Percentiles rank a stretch among this genome's conserved stretches.
phyloP scores from a whole-genome alignment of 192 early-diverging fungal genomes.

The Rhizoclosmatium globosum region DNA sequence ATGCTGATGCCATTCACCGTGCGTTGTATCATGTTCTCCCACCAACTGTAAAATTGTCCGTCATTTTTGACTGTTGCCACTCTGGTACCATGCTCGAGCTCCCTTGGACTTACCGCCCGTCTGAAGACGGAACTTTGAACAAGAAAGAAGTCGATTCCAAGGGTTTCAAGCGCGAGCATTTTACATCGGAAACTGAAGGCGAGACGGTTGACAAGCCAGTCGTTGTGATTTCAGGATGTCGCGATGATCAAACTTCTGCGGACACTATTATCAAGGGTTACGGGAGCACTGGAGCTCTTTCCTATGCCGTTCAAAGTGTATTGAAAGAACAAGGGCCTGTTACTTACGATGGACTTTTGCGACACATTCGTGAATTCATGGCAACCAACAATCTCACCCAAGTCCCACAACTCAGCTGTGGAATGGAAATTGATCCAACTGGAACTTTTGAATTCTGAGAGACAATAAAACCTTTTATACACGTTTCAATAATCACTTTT shows the following conservation, averaged over 20 bases:
- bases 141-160: background rate
- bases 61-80: constrained; percentile 64
- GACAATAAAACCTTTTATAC: background rate
- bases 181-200: background rate
- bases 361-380: constrained; percentile 23
- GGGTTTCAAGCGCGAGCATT: constrained; percentile 29
- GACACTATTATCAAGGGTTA: constrained; percentile 42
- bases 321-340: constrained; percentile 7
- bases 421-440: constrained; percentile 13
- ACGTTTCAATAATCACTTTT: no score
- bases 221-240: constrained; percentile 68
- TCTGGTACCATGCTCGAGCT: constrained; percentile 56
- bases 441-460: constrained; percentile 27
- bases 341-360: background rate
- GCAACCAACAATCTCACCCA: background rate
- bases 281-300: constrained; percentile 32
- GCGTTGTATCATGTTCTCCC: constrained; percentile 45
- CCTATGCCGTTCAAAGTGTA: constrained; percentile 8
- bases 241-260: constrained; percentile 68
- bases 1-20: constrained; percentile 24
- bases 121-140: background rate
- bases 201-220: constrained; percentile 36
- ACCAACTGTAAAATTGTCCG: constrained; percentile 46
- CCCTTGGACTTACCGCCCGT: constrained; percentile 54
- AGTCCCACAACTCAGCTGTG: constrained; percentile 16